Percentiles rank a stretch among this genome's conserved stretches.
Conservation (phyloP, 768 basidiomycete species). For the Collybiopsis confluens region DNA sequence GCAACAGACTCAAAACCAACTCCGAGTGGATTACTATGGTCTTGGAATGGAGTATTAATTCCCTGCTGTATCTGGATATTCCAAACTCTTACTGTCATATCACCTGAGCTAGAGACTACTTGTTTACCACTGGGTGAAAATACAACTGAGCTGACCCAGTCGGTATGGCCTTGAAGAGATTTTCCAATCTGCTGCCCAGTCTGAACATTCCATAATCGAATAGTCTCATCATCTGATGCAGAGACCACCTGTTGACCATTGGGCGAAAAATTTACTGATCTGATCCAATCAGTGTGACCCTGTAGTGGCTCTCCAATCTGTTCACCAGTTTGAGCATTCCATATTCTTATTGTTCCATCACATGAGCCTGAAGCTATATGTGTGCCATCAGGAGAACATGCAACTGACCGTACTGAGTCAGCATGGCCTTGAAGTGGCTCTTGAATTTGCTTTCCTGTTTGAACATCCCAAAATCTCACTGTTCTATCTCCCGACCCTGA, state of each 20-base stretch:
- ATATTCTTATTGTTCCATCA: constrained; percentile 34
- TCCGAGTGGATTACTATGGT: background rate
- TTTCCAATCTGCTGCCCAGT: constrained; percentile 9
- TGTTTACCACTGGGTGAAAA: constrained; percentile 19
- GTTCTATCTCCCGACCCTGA: background rate
- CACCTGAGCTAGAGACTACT: constrained; percentile 20
- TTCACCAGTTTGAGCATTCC: constrained; percentile 28
- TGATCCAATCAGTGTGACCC: background rate
- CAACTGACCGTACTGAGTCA: constrained; percentile 15
- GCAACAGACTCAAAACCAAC: background rate
- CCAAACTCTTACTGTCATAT: constrained; percentile 23
- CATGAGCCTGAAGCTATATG: constrained; percentile 6
- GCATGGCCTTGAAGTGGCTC: background rate
- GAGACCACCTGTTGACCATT: constrained; percentile 17
- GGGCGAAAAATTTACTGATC: background rate
- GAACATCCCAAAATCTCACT: constrained; percentile 3
- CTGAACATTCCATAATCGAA: constrained; percentile 17
- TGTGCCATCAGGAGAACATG: constrained; percentile 18
- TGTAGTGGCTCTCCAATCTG: background rate
- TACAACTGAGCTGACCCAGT: constrained; percentile 14
- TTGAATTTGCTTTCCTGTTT: background rate
- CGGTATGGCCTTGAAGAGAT: constrained; percentile 13
- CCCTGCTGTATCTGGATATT: constrained; percentile 9
- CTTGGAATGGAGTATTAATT: background rate
- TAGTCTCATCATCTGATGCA: constrained; percentile 3